Evolutionary conservation across 371 early-diverging fungal species (phyloP).

Genomic region (Saksenaea oblongispora): DNA sequence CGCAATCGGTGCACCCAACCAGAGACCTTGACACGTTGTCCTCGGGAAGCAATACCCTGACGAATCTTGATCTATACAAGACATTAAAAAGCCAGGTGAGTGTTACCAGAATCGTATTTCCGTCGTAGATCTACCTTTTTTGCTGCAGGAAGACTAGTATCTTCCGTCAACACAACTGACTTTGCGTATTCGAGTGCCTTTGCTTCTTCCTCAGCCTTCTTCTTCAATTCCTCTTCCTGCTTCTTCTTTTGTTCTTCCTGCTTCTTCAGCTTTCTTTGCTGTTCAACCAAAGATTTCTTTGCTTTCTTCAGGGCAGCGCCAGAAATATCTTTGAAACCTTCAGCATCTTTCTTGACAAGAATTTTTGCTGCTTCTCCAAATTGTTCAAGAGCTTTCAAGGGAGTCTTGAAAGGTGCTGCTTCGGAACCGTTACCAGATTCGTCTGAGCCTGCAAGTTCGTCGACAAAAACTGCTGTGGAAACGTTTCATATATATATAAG

Average conservation of each 20-base stretch:
- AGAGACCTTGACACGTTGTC: constrained; percentile 82
- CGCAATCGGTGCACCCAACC: constrained; percentile 98
- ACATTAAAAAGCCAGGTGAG: neutral
- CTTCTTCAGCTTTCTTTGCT: constrained; percentile 73
- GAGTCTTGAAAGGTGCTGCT: constrained; percentile 68
- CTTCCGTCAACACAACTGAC: constrained; percentile 74
- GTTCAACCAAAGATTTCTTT: constrained; percentile 74
- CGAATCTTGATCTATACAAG: constrained; percentile 79
- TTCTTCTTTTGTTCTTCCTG: constrained; percentile 68
- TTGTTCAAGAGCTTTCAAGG: constrained; percentile 64
- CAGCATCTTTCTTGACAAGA: constrained; percentile 69
- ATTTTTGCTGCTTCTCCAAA: constrained; percentile 58
- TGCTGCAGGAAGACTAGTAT: constrained; percentile 78
- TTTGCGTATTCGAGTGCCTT: constrained; percentile 86
- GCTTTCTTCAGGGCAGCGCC: constrained; percentile 94
- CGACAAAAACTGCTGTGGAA: constrained; percentile 54
- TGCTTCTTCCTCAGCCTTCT: constrained; percentile 73
- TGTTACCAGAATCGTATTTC: neutral
- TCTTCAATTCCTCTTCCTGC: constrained; percentile 67
- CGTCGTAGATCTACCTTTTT: constrained; percentile 51
- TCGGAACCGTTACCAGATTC: constrained; percentile 66
- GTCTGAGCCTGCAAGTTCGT: constrained; percentile 77
- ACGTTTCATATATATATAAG: neutral
- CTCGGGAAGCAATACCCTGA: constrained; percentile 68
- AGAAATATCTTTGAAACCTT: constrained; percentile 76